Base-by-base conservation (phyloP, 768 basidiomycete species). In the Rhizopogon sp. region DNA sequence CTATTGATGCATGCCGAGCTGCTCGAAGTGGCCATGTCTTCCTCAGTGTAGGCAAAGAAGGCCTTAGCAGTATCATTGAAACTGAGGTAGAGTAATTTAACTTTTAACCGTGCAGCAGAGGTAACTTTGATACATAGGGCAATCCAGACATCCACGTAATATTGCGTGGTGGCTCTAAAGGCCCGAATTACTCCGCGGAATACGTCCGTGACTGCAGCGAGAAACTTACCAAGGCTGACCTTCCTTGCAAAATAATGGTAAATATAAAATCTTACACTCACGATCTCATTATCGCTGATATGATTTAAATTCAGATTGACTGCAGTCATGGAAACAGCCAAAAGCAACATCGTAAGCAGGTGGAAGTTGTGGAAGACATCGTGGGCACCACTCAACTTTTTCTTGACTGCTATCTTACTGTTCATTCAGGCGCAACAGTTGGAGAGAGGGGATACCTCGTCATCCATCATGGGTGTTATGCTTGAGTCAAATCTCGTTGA, bases 321-420 rank as follows among this genome's bases (percentile, higher is more conserved):
- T 96, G 96, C 79, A 95, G 93, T 62, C 95, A 98, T 67, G 94
- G 96, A 56, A 98, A 98, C 73, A 92, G 89, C 63, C 83, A 79
- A 56, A 98, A 99, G 72, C 90, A 97, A 66, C 90, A 96, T 70
- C 75, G 81, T 56, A 90, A 85, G 62, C 96, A 99, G 73, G 74
- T 85, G 3, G 85, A 89, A 56, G 96, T 98, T 37, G 92, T 90
- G 7, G 88, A 91, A 33, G 87, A 96, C 66, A 87, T 99, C 59
- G 94, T 93, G 63, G 70, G 85, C 51, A 54, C 54, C 35, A 59
- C 20, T 39, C 3, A 14, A n/a, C 11, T 28, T 10, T n/a, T 40
- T 22, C 14, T 46, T 31, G 25, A 50, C 59, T 54, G 47, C 64
- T 62, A 51, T 60, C 53, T 58, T 41, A 20, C 50, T 51, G 43